phyloP scores from a whole-genome alignment of 2,329 filamentous ascomycete genomes.

The Verticillium dahliae region DNA sequence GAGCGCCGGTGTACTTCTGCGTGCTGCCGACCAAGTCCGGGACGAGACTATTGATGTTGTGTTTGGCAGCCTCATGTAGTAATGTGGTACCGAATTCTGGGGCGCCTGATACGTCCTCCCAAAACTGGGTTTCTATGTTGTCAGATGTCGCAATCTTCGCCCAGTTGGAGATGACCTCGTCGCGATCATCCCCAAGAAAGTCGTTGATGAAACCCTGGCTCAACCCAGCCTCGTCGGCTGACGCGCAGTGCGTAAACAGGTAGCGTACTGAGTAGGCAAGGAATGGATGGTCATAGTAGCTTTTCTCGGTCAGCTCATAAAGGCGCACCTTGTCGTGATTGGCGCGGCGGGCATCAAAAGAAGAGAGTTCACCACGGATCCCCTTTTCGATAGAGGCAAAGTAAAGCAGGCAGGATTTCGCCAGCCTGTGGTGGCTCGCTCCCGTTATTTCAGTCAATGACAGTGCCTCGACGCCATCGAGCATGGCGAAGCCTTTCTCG shows the following conservation, averaged over 20 bases:
- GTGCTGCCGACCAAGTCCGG: background rate
- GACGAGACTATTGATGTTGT: background rate
- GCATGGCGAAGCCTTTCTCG: slow-evolving; percentile 12
- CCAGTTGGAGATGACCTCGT: background rate
- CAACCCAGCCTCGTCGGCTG: background rate
- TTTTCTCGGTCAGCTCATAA: background rate
- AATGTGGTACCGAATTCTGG: background rate
- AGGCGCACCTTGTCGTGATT: background rate
- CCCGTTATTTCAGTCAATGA: background rate
- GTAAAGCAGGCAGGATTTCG: slow-evolving; percentile 1
- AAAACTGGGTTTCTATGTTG: background rate
- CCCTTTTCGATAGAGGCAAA: background rate
- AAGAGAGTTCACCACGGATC: background rate
- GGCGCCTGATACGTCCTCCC: background rate
- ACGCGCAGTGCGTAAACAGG: background rate
- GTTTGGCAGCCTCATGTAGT: background rate
- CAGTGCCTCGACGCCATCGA: background rate
- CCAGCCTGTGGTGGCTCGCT: background rate
- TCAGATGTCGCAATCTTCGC: background rate
- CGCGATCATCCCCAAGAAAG: background rate
- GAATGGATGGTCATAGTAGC: background rate
- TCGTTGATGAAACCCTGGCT: background rate
- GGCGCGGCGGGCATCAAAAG: background rate
- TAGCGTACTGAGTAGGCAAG: background rate
- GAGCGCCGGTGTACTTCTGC: background rate